A percentile compares a stretch with the other conserved stretches of the same genome.
These are phyloP conservation scores for Vararia minispora DNA, from an alignment of 768 basidiomycete genomes.

Conservation along the genomic window DNA sequence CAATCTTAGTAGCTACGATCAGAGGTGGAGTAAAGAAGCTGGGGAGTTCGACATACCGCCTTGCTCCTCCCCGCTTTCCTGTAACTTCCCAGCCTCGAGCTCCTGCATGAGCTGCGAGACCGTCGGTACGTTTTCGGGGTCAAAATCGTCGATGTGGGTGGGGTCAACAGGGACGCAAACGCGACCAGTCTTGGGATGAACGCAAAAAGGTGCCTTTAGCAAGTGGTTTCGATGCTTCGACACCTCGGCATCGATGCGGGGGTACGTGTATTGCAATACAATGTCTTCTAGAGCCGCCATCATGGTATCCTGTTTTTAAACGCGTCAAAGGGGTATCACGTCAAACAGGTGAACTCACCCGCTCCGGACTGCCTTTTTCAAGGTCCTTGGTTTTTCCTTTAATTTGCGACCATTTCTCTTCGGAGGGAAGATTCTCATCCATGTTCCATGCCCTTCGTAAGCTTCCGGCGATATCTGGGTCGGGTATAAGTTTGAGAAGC, in stretches of 20 bases:
- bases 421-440: constrained; percentile 42
- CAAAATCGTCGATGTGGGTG: constrained; percentile 59
- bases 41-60: constrained; percentile 6
- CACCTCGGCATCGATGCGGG: constrained; percentile 92
- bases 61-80: constrained; percentile 6
- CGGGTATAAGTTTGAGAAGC: constrained; percentile 67
- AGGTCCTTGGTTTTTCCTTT: constrained; percentile 24
- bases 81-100: constrained; percentile 36
- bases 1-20: constrained; percentile 38
- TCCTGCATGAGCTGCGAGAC: constrained; percentile 75
- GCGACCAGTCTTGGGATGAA: constrained; percentile 93
- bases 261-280: constrained; percentile 89
- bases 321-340: constrained; percentile 4
- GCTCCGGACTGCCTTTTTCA: constrained; percentile 20
- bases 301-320: constrained; percentile 26
- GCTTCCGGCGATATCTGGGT: constrained; percentile 32
- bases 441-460: constrained; percentile 52
- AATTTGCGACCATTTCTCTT: constrained; percentile 67
- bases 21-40: background rate
- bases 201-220: constrained; percentile 93
- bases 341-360: constrained; percentile 21
- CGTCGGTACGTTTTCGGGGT: constrained; percentile 81
- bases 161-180: constrained; percentile 93
- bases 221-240: constrained; percentile 97
- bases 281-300: constrained; percentile 69